Evolutionary conservation across 1,284 basidiomycete species (phyloP).

Genomic region (Leucoagaricus sp.): DNA sequence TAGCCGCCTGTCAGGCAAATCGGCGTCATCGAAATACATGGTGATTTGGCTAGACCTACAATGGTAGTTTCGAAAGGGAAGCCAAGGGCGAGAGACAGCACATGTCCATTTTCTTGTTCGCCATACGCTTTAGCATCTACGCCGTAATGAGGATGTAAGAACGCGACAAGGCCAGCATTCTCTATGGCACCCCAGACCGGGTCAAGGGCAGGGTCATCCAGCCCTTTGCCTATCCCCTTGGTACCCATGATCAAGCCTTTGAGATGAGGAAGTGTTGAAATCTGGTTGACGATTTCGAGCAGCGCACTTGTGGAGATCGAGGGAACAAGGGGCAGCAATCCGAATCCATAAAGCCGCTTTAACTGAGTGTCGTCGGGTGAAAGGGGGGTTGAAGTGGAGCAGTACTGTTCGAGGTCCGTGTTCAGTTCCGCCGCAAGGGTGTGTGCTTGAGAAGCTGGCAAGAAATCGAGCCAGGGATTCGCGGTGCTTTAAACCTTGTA

Average conservation of each 20-base stretch:
- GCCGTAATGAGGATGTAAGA: slow-evolving; percentile 84
- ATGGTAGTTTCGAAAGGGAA: slow-evolving; percentile 90
- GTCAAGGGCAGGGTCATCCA: slow-evolving; percentile 78
- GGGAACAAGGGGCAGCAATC: slow-evolving; percentile 81
- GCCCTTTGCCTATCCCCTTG: slow-evolving; percentile 72
- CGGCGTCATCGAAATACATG: neutral
- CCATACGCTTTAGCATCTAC: slow-evolving; percentile 71
- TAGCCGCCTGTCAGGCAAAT: slow-evolving; percentile 56
- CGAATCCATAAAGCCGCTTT: slow-evolving; percentile 78
- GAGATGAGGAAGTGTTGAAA: slow-evolving; percentile 66
- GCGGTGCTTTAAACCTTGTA: slow-evolving; percentile 52
- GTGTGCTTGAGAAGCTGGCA: slow-evolving; percentile 68
- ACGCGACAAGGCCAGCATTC: slow-evolving; percentile 67
- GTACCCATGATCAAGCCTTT: slow-evolving; percentile 84
- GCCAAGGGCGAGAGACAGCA: slow-evolving; percentile 81
- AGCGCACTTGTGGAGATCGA: slow-evolving; percentile 55
- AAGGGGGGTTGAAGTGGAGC: slow-evolving; percentile 59
- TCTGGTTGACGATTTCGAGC: slow-evolving; percentile 63
- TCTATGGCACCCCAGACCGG: slow-evolving; percentile 78
- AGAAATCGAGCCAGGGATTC: slow-evolving; percentile 89
- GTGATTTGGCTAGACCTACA: slow-evolving; percentile 44
- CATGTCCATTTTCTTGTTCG: slow-evolving; percentile 78
- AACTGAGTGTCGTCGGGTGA: slow-evolving; percentile 34
- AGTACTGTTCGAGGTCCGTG: slow-evolving; percentile 76
- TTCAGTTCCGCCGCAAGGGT: slow-evolving; percentile 70